phyloP scores from a whole-genome alignment of 495 filamentous ascomycete genomes.

The Aspergillus indologenus region DNA sequence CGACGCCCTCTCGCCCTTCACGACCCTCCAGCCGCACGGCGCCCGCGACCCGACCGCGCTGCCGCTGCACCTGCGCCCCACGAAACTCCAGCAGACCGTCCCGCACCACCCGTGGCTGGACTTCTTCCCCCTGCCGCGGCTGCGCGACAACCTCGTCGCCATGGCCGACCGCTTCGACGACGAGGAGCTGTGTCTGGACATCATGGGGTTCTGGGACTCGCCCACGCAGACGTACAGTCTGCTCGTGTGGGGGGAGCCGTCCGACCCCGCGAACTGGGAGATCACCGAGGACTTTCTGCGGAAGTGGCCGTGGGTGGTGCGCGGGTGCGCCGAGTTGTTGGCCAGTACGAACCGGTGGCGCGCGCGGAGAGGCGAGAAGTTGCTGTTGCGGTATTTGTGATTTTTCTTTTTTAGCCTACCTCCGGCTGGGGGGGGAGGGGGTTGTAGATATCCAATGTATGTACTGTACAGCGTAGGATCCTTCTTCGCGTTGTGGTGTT shows the following conservation, averaged over 20 bases:
- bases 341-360: conserved; percentile 51
- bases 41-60: conserved; percentile 15
- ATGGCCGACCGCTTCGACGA: conserved; percentile 41
- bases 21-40: conserved; percentile 7
- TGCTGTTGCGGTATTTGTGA: conserved; percentile 42
- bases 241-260: conserved; percentile 53
- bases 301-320: conserved; percentile 50
- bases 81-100: conserved; percentile 37
- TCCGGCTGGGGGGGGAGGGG: background rate
- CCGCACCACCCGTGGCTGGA: conserved; percentile 54
- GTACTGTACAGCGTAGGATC: no score
- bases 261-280: conserved; percentile 48
- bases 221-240: conserved; percentile 33
- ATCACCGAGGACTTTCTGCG: conserved; percentile 46
- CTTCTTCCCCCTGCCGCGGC: conserved; percentile 46
- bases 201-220: conserved; percentile 43
- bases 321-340: conserved; percentile 48
- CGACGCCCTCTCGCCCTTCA: conserved; percentile 36
- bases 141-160: conserved; percentile 51
- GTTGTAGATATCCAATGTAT: no score
- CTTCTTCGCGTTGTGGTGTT: no score
- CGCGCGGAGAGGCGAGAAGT: conserved; percentile 44
- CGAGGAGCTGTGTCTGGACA: conserved; percentile 45
- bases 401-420: background rate
- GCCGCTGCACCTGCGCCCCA: conserved; percentile 46